phyloP scores from a whole-genome alignment of 2,329 filamentous ascomycete genomes.

The Phoma sp. region DNA sequence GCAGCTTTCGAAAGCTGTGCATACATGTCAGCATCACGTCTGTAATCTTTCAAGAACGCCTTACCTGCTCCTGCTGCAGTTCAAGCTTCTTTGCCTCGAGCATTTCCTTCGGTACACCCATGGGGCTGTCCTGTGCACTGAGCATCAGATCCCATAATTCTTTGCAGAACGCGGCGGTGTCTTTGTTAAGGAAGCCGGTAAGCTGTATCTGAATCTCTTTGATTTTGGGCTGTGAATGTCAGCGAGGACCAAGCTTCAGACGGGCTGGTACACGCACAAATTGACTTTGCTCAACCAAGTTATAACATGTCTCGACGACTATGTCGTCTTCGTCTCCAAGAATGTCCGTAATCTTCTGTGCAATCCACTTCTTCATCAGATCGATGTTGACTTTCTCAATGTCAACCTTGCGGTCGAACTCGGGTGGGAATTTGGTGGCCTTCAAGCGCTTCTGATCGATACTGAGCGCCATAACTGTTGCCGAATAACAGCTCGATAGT shows the following conservation, averaged over 20 bases:
- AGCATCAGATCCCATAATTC: constrained; percentile 91
- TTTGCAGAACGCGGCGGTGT: constrained; percentile 87
- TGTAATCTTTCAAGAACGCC: neutral
- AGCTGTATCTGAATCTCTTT: constrained; percentile 94
- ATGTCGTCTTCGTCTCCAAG: constrained; percentile 95
- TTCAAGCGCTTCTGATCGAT: constrained; percentile 89
- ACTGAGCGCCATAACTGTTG: constrained; percentile 72
- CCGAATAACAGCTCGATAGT: neutral
- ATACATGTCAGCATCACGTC: constrained; percentile 23
- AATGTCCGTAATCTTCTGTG: constrained; percentile 83
- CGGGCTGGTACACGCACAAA: constrained; percentile 65
- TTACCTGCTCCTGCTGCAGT: constrained; percentile 91
- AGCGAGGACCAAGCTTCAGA: constrained; percentile 12
- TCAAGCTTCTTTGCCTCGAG: constrained; percentile 96
- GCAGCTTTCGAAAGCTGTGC: constrained; percentile 81
- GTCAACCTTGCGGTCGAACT: constrained; percentile 95
- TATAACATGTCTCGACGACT: constrained; percentile 82
- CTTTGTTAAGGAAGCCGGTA: constrained; percentile 92
- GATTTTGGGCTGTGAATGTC: constrained; percentile 77
- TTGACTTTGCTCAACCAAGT: constrained; percentile 73
- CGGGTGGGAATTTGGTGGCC: constrained; percentile 90
- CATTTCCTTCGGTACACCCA: constrained; percentile 92
- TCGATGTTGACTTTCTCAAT: constrained; percentile 96
- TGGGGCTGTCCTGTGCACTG: constrained; percentile 85
- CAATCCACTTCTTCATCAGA: constrained; percentile 99